Percentiles rank a stretch among this genome's conserved stretches.
Conservation (phyloP, 2,329 filamentous ascomycete species). For the Bertia moriformis region DNA sequence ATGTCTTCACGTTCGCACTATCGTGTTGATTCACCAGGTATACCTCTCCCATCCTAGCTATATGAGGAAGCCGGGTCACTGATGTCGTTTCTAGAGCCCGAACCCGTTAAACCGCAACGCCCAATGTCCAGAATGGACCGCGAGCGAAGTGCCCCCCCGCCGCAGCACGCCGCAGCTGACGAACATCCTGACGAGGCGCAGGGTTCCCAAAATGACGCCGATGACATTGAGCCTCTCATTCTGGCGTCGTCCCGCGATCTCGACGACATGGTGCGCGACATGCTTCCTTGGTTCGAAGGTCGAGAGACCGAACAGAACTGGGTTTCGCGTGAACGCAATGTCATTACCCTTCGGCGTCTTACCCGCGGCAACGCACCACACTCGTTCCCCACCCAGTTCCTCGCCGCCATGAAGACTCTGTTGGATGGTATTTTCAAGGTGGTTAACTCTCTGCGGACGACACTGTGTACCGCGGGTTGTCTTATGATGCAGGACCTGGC, state of each 20-base stretch:
- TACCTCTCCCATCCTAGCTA: no score
- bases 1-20: background rate
- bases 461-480: conserved; percentile 43
- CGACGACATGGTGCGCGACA: conserved; percentile 42
- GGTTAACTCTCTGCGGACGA: conserved; percentile 47
- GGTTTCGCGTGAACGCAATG: conserved; percentile 40
- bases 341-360: conserved; percentile 39
- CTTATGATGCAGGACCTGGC: conserved; percentile 47
- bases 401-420: conserved; percentile 37
- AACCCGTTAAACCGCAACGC: no score
- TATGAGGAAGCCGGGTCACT: no score
- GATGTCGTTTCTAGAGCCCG: no score
- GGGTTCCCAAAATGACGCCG: no score
- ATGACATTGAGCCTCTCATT: conserved; percentile 40
- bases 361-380: conserved; percentile 45
- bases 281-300: conserved; percentile 45
- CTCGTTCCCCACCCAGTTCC: conserved; percentile 36
- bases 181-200: no score
- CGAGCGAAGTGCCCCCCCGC: no score
- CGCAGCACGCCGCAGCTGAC: no score
- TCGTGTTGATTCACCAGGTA: no score
- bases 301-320: conserved; percentile 51
- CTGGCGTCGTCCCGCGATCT: conserved; percentile 42
- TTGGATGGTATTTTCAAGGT: conserved; percentile 51
- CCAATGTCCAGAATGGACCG: no score